Evolutionary conservation across 257 asterid species (phyloP), one percentile per base, ranked within the genome.

Genomic region (Leptodermis oblonga): DNA sequence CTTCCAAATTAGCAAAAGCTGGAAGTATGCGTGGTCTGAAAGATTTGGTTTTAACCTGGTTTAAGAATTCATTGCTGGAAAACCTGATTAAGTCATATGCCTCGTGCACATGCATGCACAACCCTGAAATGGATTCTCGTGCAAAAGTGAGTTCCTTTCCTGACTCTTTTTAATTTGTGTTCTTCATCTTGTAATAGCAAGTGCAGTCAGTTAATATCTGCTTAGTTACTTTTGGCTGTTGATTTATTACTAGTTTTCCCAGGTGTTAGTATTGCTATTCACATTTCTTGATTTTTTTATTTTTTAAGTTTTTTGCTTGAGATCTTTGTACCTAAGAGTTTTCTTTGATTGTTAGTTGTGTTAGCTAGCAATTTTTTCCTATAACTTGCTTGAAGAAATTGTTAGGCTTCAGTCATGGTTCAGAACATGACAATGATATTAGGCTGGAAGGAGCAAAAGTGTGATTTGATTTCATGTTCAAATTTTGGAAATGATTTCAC

Each of bases 71-170:
- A 53, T 59, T 76, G 61, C 60, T 87, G 81, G 82, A 82, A 36
- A 82, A 85, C 84, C 73, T 90, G 83, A 85, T 88, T 82, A 89
- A 85, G 86, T 78, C 86, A 46, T 86, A 82, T 70, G 90, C 86
- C 69, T 81, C 91, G 53, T 87, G 85, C 85, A 80, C 91, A 56
- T 87, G 85, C 85, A 80, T 82, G 70, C 82, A 81, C 73, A 87
- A 83, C 75, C 70, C 76, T 70, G 61, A 55, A 71, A 70, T 77
- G 72, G 83, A 75, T 79, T 49, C 68, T 62, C 95, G 70, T 39
- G 88, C 86, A 64, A 94, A 86, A 89, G 97, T 93, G 77, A 80
- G 82, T 55, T 70, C 49, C 60, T 49, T 75, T 22, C 70, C 51
- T 30, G 59, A 51, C 52, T 74, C 33, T 69, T 61, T 26, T 37